Conservation (phyloP, 768 basidiomycete species). For the Rickenella mellea region DNA sequence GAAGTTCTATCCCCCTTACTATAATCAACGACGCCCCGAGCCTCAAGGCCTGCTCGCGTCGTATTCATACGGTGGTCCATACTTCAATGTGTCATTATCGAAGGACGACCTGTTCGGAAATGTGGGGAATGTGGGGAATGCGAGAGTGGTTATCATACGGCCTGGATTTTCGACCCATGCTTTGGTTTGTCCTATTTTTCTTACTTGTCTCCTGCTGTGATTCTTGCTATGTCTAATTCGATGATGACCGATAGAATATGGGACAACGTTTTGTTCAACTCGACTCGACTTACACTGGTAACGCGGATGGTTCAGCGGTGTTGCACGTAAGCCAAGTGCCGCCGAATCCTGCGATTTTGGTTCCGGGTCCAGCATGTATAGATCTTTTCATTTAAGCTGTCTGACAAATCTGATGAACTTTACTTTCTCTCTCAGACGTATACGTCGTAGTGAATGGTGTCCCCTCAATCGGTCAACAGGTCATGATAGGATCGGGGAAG, state of each 20-base stretch:
- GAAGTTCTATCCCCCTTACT: conserved; percentile 68
- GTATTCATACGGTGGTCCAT: conserved; percentile 66
- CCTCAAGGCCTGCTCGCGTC: conserved; percentile 43
- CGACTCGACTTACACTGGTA: conserved; percentile 48
- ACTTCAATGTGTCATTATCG: conserved; percentile 56
- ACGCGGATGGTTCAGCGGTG: conserved; percentile 38
- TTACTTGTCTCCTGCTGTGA: background rate
- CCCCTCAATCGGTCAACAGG: conserved; percentile 58
- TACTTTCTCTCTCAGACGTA: conserved; percentile 25
- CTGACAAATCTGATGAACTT: no score
- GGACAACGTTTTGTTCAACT: conserved; percentile 70
- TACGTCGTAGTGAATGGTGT: conserved; percentile 77
- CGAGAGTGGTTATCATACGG: conserved; percentile 49
- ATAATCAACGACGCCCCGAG: conserved; percentile 49
- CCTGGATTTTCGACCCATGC: conserved; percentile 74
- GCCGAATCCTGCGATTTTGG: conserved; percentile 66
- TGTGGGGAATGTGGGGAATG: conserved; percentile 38
- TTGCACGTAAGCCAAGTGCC: conserved; percentile 68
- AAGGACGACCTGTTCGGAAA: conserved; percentile 46
- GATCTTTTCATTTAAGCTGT: background rate
- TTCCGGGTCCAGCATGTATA: conserved; percentile 51
- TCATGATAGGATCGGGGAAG: conserved; percentile 76
- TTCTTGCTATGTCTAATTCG: no score
- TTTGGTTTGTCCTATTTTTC: background rate
- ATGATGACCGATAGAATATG: no score